Conservation (phyloP, 495 filamentous ascomycete species). For the Zalerion maritima region DNA sequence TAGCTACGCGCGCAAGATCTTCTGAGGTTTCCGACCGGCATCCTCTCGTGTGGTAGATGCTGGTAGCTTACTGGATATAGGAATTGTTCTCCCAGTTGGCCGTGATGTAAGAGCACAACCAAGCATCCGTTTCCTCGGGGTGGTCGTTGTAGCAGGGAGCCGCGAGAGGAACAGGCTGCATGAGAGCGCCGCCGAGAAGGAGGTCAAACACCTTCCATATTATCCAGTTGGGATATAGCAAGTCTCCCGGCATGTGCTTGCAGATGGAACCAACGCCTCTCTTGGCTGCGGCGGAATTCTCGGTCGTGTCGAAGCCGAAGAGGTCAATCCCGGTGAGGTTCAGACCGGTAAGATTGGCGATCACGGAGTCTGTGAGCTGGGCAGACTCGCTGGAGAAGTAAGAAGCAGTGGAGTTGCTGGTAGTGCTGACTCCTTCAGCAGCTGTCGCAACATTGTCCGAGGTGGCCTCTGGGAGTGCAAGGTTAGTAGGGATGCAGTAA, state of each 20-base stretch:
- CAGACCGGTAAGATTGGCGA: slow-evolving; percentile 16
- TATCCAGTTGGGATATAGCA: slow-evolving; percentile 23
- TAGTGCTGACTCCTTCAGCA: slow-evolving; percentile 7
- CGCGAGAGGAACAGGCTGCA: slow-evolving; percentile 39
- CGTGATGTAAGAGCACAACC: slow-evolving; percentile 23
- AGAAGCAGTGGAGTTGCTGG: slow-evolving; percentile 6
- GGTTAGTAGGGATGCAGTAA: too few relatives aligned
- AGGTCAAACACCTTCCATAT: slow-evolving; percentile 31
- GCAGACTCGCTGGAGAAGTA: slow-evolving; percentile 22
- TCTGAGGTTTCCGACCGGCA: too few relatives aligned
- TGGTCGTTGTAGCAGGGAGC: slow-evolving; percentile 39
- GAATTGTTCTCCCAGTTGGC: slow-evolving; percentile 18
- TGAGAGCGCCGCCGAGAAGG: slow-evolving; percentile 35
- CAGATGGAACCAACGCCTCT: slow-evolving; percentile 22
- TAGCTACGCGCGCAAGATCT: too few relatives aligned
- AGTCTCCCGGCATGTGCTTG: slow-evolving; percentile 37
- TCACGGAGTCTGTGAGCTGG: slow-evolving; percentile 22
- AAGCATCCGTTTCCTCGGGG: slow-evolving; percentile 29
- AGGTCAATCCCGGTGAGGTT: slow-evolving; percentile 11
- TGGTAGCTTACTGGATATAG: too few relatives aligned
- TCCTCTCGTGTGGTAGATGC: too few relatives aligned
- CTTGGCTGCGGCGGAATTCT: not conserved
- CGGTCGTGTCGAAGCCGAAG: slow-evolving; percentile 8
- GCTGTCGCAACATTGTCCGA: slow-evolving; percentile 9
- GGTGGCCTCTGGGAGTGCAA: slow-evolving; percentile 9